A percentile compares a stretch with the other conserved stretches of the same genome.
Conservation (phyloP, 768 basidiomycete species). For the Lyophyllum atratum region DNA sequence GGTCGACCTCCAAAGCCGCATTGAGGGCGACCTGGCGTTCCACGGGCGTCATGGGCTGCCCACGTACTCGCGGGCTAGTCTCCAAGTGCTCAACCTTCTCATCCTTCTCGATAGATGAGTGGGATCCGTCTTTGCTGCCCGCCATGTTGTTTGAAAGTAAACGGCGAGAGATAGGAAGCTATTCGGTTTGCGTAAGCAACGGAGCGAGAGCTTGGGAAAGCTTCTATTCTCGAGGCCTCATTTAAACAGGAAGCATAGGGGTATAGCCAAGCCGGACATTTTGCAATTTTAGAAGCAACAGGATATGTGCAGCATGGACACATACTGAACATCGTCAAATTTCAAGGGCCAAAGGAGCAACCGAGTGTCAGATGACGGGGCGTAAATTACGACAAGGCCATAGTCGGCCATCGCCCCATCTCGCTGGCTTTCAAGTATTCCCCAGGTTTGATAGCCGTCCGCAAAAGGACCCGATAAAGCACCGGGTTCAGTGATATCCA, state of each 20-base stretch:
- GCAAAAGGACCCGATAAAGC: not conserved
- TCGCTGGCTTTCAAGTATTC: not conserved
- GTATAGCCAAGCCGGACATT: not conserved
- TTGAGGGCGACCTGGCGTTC: conserved; percentile 42
- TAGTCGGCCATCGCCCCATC: not conserved
- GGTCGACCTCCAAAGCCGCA: conserved; percentile 42
- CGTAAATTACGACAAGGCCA: not conserved
- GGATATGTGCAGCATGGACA: not conserved
- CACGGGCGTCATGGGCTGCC: conserved; percentile 31
- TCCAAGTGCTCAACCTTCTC: conserved; percentile 16
- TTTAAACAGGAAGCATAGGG: not conserved
- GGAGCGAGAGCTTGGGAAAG: not conserved
- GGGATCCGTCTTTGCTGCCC: conserved; percentile 8
- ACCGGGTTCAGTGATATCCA: not conserved
- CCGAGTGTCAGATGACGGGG: not conserved
- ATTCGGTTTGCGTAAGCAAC: not conserved
- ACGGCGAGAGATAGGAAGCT: not conserved
- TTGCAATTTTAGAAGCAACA: not conserved
- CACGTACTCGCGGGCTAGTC: conserved; percentile 3
- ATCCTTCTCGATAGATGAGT: conserved; percentile 29
- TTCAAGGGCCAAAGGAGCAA: not conserved
- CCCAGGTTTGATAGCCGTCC: not conserved
- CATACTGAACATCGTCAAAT: not conserved
- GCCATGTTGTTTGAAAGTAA: conserved; percentile 7
- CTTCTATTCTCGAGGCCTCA: not conserved